Conservation (phyloP, 2,329 filamentous ascomycete species). For the Gliomastix tumulicola region DNA sequence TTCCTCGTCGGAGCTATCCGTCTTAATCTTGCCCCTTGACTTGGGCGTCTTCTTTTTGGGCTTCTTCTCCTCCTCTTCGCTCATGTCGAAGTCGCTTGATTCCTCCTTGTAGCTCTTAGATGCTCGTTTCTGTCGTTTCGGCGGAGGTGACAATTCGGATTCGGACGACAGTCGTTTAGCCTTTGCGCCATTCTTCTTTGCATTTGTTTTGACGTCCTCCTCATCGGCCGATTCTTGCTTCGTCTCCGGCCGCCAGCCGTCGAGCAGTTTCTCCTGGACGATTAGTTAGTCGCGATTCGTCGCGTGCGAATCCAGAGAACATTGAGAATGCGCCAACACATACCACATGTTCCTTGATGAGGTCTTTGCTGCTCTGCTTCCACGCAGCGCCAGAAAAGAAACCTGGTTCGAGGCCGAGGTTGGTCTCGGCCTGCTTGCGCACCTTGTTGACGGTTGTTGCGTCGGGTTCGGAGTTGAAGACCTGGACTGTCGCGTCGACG, state of each 20-base stretch:
- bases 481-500: conserved; percentile 33
- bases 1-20: not conserved
- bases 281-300: conserved; percentile 3
- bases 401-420: conserved; percentile 38
- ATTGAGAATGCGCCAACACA: conserved; percentile 13
- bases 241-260: conserved; percentile 23
- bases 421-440: conserved; percentile 42
- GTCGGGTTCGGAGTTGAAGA: conserved; percentile 37
- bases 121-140: conserved; percentile 19
- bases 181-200: conserved; percentile 20
- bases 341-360: conserved; percentile 52
- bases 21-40: not conserved
- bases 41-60: conserved; percentile 7
- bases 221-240: conserved; percentile 13
- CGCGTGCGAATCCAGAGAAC: not conserved
- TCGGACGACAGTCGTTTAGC: conserved; percentile 25
- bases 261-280: conserved; percentile 24
- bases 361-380: conserved; percentile 50
- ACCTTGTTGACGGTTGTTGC: conserved; percentile 49
- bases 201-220: conserved; percentile 8
- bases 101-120: conserved; percentile 12
- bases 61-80: conserved; percentile 11
- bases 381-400: conserved; percentile 44
- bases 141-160: conserved; percentile 20
- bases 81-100: conserved; percentile 17